A percentile compares a stretch with the other conserved stretches of the same genome.
Conservation (phyloP, 495 filamentous ascomycete genomes). For the Ramalina intermedia region DNA sequence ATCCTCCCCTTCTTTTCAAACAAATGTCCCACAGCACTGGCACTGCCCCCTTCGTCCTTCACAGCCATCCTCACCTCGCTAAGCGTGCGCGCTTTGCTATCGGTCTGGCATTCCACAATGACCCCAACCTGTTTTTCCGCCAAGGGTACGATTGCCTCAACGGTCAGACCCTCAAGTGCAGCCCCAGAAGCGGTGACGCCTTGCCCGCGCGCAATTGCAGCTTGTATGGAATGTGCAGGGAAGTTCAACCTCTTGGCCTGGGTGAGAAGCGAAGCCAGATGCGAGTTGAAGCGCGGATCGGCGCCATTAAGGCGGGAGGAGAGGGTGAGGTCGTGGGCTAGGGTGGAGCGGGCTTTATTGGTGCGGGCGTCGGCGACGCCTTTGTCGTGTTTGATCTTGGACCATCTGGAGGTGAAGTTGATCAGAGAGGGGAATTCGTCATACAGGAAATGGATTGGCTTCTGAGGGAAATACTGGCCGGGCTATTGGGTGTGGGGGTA, state of each 20-base stretch:
- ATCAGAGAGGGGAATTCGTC: too few species aligned
- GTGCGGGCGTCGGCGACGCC: constrained; percentile 48
- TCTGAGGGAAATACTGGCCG: too few species aligned
- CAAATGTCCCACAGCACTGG: constrained; percentile 63
- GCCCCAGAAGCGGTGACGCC: constrained; percentile 59
- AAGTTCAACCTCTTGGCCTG: constrained; percentile 76
- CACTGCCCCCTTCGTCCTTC: constrained; percentile 51
- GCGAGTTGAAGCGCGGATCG: constrained; percentile 56
- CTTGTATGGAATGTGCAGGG: constrained; percentile 70
- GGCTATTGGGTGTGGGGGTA: too few species aligned
- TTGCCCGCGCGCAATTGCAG: constrained; percentile 74
- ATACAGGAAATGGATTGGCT: too few species aligned
- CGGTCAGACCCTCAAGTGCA: constrained; percentile 54
- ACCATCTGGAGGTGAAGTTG: constrained; percentile 45
- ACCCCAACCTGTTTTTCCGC: constrained; percentile 48
- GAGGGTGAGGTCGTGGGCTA: constrained; percentile 3
- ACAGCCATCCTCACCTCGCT: constrained; percentile 53
- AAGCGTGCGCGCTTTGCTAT: constrained; percentile 58
- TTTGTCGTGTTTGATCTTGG: constrained; percentile 91
- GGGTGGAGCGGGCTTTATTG: background rate
- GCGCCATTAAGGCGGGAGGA: constrained; percentile 33
- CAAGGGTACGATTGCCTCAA: constrained; percentile 73
- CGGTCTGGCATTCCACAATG: constrained; percentile 73
- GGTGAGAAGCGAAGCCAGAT: constrained; percentile 53
- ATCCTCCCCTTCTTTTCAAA: constrained; percentile 68